A percentile compares a stretch with the other conserved stretches of the same genome.
phyloP scores from a whole-genome alignment of 768 basidiomycete species.

The Russula foetens region DNA sequence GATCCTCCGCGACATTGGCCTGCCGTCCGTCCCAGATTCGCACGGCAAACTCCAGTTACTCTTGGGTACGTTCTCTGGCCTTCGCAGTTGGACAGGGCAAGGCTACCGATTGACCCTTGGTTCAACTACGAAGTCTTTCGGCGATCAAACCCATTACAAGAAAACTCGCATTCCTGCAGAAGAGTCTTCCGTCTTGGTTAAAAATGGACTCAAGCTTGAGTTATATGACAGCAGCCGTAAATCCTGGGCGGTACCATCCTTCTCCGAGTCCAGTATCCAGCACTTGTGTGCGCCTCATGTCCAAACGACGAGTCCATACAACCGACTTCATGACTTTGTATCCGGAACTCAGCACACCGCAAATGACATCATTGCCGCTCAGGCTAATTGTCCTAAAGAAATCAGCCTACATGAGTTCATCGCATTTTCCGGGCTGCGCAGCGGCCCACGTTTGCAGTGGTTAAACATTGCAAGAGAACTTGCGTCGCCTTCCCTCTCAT shows the following conservation, averaged over 20 bases:
- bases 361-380: conserved; percentile 38
- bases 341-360: conserved; percentile 22
- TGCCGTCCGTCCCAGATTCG: neutral
- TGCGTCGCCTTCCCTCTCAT: conserved; percentile 31
- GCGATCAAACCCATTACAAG: neutral
- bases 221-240: neutral
- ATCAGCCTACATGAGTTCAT: conserved; percentile 39
- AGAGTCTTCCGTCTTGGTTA: neutral
- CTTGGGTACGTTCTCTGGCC: neutral
- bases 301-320: too few relatives aligned
- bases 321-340: neutral
- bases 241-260: neutral
- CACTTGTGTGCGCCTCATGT: too few relatives aligned
- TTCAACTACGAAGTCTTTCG: conserved; percentile 10
- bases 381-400: conserved; percentile 32
- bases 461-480: conserved; percentile 42
- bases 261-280: neutral
- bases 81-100: neutral
- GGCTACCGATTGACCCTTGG: conserved; percentile 1
- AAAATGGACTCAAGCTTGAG: conserved; percentile 7
- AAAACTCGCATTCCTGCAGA: neutral
- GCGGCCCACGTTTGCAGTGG: conserved; percentile 41
- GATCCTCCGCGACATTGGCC: conserved; percentile 7
- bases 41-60: neutral
- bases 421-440: conserved; percentile 38